phyloP scores from a whole-genome alignment of 495 filamentous ascomycete genomes.

The Xylona heveae region DNA sequence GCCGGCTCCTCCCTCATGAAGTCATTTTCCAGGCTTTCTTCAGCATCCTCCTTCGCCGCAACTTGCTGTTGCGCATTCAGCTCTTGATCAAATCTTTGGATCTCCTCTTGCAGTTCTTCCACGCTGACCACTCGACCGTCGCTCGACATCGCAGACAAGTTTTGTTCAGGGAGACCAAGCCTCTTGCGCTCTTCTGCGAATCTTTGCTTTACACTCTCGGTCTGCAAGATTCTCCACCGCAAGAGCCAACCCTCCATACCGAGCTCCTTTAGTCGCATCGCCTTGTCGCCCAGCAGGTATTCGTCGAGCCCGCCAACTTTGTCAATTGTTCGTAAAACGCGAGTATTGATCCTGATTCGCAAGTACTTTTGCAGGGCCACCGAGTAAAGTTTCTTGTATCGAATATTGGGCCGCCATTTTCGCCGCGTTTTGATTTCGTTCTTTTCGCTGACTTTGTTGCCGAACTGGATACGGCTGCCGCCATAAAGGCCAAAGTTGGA shows the following conservation, averaged over 20 bases:
- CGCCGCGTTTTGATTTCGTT: conserved; percentile 71
- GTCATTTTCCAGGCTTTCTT: conserved; percentile 16
- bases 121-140: neutral
- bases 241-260: conserved; percentile 76
- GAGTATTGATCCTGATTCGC: conserved; percentile 51
- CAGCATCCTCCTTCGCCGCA: conserved; percentile 20
- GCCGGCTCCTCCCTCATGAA: too few relatives aligned
- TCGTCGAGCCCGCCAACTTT: conserved; percentile 77
- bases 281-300: conserved; percentile 61
- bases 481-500: conserved; percentile 76
- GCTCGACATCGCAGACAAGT: too few relatives aligned
- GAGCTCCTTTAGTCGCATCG: conserved; percentile 56
- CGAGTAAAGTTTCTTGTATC: conserved; percentile 53
- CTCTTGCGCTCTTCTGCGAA: conserved; percentile 32
- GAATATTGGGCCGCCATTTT: conserved; percentile 73
- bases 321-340: conserved; percentile 66
- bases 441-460: conserved; percentile 66
- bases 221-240: conserved; percentile 71
- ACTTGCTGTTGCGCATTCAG: conserved; percentile 31
- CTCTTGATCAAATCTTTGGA: conserved; percentile 33
- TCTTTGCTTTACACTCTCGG: conserved; percentile 31
- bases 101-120: conserved; percentile 14
- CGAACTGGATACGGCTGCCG: conserved; percentile 55
- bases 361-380: conserved; percentile 40
- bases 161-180: conserved; percentile 26